phyloP scores from a whole-genome alignment of 345 rosid species.

The Sisymbrium altissimum region DNA sequence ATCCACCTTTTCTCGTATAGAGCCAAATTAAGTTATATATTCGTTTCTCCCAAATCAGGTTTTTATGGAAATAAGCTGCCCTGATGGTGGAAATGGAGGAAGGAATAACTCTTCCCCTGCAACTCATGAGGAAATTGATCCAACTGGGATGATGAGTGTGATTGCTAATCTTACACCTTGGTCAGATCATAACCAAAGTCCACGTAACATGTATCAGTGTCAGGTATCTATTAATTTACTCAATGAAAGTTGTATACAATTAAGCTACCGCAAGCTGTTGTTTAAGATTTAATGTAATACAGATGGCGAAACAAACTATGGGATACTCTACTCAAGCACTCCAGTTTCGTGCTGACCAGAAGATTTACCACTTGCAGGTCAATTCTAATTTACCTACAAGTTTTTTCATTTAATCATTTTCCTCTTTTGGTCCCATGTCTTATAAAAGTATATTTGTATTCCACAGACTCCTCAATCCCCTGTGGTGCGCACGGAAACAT shows the following conservation, averaged over 20 bases:
- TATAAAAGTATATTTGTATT: slow-evolving; percentile 3
- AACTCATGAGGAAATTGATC: slow-evolving; percentile 93
- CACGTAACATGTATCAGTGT: slow-evolving; percentile 97
- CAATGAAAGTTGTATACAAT: not conserved
- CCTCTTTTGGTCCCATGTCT: not conserved
- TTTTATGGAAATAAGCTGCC: slow-evolving; percentile 93
- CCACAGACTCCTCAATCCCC: slow-evolving; percentile 97
- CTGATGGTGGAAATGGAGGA: slow-evolving; percentile 96
- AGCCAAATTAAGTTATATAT: slow-evolving; percentile 8
- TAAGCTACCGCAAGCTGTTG: slow-evolving; percentile 3
- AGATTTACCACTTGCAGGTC: slow-evolving; percentile 96
- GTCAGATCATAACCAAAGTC: slow-evolving; percentile 99
- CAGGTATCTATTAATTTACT: slow-evolving; percentile 48
- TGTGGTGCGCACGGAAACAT: slow-evolving; percentile 75
- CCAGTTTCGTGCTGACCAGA: slow-evolving; percentile 84
- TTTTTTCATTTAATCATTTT: slow-evolving; percentile 7
- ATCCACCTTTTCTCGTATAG: slow-evolving; percentile 2
- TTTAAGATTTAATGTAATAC: slow-evolving; percentile 7
- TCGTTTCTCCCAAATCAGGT: slow-evolving; percentile 46
- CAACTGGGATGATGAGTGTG: slow-evolving; percentile 92
- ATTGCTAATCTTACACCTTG: slow-evolving; percentile 99
- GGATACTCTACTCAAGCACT: slow-evolving; percentile 85
- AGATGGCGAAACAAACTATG: slow-evolving; percentile 99
- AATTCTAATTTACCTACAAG: not conserved
- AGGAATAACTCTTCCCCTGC: slow-evolving; percentile 66